A percentile compares a stretch with the other conserved stretches of the same genome.
Conservation (phyloP, 495 filamentous ascomycete species). For the Parathielavia hyrcaniae region DNA sequence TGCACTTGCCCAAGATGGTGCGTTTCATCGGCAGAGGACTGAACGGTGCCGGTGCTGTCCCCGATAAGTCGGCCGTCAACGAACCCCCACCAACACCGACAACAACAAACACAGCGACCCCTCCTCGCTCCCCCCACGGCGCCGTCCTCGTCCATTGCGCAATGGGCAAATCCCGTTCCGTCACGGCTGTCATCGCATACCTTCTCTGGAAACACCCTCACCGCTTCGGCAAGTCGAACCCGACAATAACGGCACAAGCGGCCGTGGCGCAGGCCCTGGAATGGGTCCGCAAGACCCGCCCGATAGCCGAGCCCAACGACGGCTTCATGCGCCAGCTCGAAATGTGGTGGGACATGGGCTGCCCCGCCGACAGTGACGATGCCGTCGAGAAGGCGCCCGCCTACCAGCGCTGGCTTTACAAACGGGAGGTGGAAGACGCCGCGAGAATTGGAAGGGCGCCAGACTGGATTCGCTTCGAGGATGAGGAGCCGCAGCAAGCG, state of each 20-base stretch:
- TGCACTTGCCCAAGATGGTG: conserved; percentile 68
- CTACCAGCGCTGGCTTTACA: conserved; percentile 88
- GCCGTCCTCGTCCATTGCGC: conserved; percentile 60
- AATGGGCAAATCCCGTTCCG: conserved; percentile 92
- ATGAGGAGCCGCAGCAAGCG: conserved; percentile 50
- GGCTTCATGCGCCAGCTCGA: conserved; percentile 85
- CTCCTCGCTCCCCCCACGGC: conserved; percentile 13
- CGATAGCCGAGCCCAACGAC: conserved; percentile 74
- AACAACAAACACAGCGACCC: conserved; percentile 1
- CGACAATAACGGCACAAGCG: conserved; percentile 17
- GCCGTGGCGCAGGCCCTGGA: conserved; percentile 40
- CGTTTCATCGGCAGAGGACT: conserved; percentile 77
- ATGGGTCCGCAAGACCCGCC: conserved; percentile 56
- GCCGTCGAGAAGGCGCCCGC: conserved; percentile 55
- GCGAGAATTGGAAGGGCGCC: conserved; percentile 56
- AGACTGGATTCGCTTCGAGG: conserved; percentile 76
- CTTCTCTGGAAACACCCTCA: conserved; percentile 60
- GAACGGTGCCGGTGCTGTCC: conserved; percentile 10
- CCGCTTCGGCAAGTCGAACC: conserved; percentile 35
- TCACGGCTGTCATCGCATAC: conserved; percentile 77
- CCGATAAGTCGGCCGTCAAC: background rate
- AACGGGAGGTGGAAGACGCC: conserved; percentile 67
- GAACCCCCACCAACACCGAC: background rate
- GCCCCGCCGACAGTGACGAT: conserved; percentile 52
- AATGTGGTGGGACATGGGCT: conserved; percentile 79